Evolutionary conservation across 768 basidiomycete genomes (phyloP).

Genomic region (Pulveroboletus ravenelii): DNA sequence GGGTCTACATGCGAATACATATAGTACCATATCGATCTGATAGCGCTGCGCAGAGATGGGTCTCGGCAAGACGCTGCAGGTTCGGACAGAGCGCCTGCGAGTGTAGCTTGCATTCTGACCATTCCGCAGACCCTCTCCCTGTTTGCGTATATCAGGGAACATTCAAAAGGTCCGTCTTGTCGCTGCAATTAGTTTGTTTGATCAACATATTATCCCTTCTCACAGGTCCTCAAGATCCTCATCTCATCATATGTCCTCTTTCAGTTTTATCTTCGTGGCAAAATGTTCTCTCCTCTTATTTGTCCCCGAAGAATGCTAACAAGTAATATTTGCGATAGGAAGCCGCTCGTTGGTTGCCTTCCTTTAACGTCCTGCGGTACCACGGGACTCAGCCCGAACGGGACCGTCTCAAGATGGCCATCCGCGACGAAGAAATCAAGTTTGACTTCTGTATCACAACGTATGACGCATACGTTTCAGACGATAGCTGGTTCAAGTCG

Average conservation of each 20-base stretch:
- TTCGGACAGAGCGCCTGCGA: slow-evolving; percentile 9
- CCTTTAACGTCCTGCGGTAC: slow-evolving; percentile 51
- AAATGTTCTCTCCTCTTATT: slow-evolving; percentile 31
- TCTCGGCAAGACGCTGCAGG: slow-evolving; percentile 62
- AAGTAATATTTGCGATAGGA: slow-evolving; percentile 33
- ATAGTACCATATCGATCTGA: background rate
- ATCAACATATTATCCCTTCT: background rate
- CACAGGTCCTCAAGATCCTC: slow-evolving; percentile 47
- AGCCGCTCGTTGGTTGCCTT: slow-evolving; percentile 50
- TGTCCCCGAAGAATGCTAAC: background rate
- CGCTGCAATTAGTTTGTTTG: background rate
- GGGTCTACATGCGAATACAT: slow-evolving; percentile 15
- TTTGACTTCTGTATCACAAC: slow-evolving; percentile 61
- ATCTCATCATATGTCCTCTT: slow-evolving; percentile 70
- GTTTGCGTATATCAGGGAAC: slow-evolving; percentile 64
- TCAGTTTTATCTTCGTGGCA: slow-evolving; percentile 62
- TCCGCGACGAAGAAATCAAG: slow-evolving; percentile 33
- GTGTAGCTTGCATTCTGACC: slow-evolving; percentile 2
- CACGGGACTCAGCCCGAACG: slow-evolving; percentile 56
- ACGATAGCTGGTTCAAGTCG: slow-evolving; percentile 58
- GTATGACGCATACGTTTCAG: slow-evolving; percentile 58
- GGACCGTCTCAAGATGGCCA: slow-evolving; percentile 44
- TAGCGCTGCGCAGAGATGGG: slow-evolving; percentile 44
- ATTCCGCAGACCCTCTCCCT: slow-evolving; percentile 48
- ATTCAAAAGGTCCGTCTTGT: slow-evolving; percentile 33